These are phyloP conservation scores for Coniochaeta sp. DNA, from an alignment of 2,329 filamentous ascomycete species.

Conservation along the genomic window DNA sequence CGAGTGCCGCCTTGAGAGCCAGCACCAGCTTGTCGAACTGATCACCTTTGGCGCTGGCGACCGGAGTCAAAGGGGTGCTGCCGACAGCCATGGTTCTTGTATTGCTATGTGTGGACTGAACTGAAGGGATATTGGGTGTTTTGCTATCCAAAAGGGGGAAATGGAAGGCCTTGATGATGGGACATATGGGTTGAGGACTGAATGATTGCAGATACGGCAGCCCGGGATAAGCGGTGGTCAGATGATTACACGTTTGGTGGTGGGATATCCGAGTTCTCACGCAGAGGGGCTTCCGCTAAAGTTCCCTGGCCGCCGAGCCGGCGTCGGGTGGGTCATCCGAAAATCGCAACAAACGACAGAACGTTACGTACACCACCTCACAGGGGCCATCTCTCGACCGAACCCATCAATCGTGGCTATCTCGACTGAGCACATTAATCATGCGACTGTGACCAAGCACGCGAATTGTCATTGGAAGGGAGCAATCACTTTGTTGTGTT, in stretches of 20 bases:
- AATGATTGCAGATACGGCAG: too few relatives aligned
- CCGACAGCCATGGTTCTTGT: background rate
- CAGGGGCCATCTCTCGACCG: background rate
- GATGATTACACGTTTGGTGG: background rate
- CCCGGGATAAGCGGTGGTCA: background rate
- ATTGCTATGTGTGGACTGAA: background rate
- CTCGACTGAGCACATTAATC: background rate
- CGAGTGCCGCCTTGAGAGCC: slow-evolving; percentile 66
- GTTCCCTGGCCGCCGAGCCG: background rate
- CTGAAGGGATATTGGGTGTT: background rate
- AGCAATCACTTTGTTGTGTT: background rate
- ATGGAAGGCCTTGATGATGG: background rate
- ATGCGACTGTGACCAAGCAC: background rate
- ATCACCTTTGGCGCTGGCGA: slow-evolving; percentile 17
- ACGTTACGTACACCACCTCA: background rate
- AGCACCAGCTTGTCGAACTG: slow-evolving; percentile 64
- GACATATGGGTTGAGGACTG: background rate
- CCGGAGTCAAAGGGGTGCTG: background rate
- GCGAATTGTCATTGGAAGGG: background rate
- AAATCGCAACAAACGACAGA: background rate
- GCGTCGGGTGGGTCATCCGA: background rate
- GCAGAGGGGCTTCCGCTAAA: background rate
- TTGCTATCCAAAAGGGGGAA: background rate
- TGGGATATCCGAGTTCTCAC: background rate
- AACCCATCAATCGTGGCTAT: background rate